Evolutionary conservation across 768 basidiomycete species (phyloP).

Genomic region (Collybiopsis confluens): DNA sequence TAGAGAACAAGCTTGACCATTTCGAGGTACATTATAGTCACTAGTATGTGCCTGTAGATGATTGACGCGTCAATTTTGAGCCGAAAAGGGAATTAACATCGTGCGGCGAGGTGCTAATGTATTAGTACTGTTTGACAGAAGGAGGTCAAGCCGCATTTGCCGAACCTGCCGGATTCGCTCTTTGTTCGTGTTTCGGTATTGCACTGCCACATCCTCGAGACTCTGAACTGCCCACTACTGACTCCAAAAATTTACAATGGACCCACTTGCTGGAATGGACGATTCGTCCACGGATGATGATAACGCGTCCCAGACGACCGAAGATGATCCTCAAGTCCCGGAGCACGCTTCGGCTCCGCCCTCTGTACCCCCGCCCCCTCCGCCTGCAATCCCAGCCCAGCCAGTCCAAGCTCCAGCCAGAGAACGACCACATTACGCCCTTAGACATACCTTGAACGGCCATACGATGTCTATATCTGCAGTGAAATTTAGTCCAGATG

Average conservation of each 20-base stretch:
- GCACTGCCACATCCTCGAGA: too few species aligned
- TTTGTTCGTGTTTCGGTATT: too few species aligned
- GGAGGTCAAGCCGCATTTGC: not conserved
- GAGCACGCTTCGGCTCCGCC: constrained; percentile 43
- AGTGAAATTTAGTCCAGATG: constrained; percentile 90
- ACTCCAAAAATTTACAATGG: constrained; percentile 24
- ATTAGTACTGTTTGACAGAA: too few species aligned
- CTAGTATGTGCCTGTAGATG: not conserved
- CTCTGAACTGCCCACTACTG: not conserved
- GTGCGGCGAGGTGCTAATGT: not conserved
- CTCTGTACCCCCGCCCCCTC: constrained; percentile 27
- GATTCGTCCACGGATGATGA: constrained; percentile 56
- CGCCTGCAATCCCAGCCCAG: constrained; percentile 25
- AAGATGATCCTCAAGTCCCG: constrained; percentile 78
- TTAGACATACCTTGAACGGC: constrained; percentile 63
- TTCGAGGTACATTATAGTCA: not conserved
- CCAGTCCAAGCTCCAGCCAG: constrained; percentile 18
- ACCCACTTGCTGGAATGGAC: constrained; percentile 41
- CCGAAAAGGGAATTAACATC: not conserved
- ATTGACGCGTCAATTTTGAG: not conserved
- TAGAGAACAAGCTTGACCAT: not conserved
- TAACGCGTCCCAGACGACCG: constrained; percentile 77
- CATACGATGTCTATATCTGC: constrained; percentile 84
- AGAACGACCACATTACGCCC: constrained; percentile 64
- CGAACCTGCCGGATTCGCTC: not conserved